Percentiles rank a stretch among this genome's conserved stretches.
phyloP scores from a whole-genome alignment of 768 basidiomycete genomes.

The Leccinum longicurvipes region DNA sequence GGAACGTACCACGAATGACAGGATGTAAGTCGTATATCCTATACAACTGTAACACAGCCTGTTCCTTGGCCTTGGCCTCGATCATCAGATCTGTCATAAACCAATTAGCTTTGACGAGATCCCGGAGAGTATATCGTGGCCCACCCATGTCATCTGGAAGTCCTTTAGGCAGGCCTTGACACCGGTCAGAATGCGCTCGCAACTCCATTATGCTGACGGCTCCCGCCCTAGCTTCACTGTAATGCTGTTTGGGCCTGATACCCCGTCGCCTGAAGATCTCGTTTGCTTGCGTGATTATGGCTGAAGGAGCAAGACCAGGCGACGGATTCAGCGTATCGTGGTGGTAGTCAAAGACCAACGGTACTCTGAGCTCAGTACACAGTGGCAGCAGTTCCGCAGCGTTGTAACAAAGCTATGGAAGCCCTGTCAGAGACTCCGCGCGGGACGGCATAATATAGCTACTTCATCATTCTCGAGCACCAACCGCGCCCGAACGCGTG shows the following conservation, averaged over 20 bases:
- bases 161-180: slow-evolving; percentile 59
- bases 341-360: slow-evolving; percentile 76
- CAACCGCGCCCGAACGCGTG: slow-evolving; percentile 64
- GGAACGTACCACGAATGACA: slow-evolving; percentile 52
- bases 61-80: slow-evolving; percentile 92
- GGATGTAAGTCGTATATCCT: slow-evolving; percentile 70
- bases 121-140: slow-evolving; percentile 9
- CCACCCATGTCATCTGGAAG: slow-evolving; percentile 66
- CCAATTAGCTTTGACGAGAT: background rate
- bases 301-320: slow-evolving; percentile 49
- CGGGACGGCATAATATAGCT: background rate
- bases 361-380: slow-evolving; percentile 79
- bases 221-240: slow-evolving; percentile 85
- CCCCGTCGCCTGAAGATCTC: slow-evolving; percentile 71
- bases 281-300: slow-evolving; percentile 73
- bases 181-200: slow-evolving; percentile 84
- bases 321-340: slow-evolving; percentile 73
- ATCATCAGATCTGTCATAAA: slow-evolving; percentile 73
- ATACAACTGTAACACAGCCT: slow-evolving; percentile 85
- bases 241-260: slow-evolving; percentile 89
- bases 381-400: slow-evolving; percentile 85
- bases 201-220: slow-evolving; percentile 81
- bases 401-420: slow-evolving; percentile 69
- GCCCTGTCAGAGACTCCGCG: background rate
- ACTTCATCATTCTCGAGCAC: slow-evolving; percentile 97